Base-by-base conservation (phyloP, 768 basidiomycete species). In the Lepiota brunneoincarnata region DNA sequence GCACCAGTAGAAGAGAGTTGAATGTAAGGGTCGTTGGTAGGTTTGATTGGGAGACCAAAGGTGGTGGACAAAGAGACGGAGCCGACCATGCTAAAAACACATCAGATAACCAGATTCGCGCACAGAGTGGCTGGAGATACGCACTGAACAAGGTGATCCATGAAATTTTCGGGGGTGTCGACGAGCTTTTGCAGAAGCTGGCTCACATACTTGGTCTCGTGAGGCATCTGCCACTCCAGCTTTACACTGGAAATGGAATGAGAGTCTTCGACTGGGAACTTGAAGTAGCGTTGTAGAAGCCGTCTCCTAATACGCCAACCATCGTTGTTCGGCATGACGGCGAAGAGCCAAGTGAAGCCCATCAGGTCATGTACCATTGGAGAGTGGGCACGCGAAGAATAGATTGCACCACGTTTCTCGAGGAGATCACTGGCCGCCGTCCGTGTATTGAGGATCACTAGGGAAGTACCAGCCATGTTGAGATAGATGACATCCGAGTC, bases 1-100 rank as follows among this genome's bases (percentile, higher is more conserved):
- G 71, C 82, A 12, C 81, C 80, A 4, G 60, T 61, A 46, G 83
- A 77, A 3, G 81, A 79, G 24, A 83, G 71, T 26, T 72, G 66
- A 2, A 84, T 69, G 52, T 80, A 80, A 0, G 80, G 78, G 49
- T 84, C 82, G 15, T 73, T 62, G n/a, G 12, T 39, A 4, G 34
- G 34, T 24, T 41, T 44, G 14, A 51, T 57, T 35, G 51, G 50
- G 18, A 57, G 49, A 7, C 45, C 49, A 28, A 47, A 51, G 14
- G 49, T 51, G 4, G 48, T 57, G 7, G 53, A 59, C 17, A 58
- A 50, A 14, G 58, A 55, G 1, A 58, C 41, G 15, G 53, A 53
- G 18, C 60, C 56, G 15, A 54, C 58, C 60, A 59, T 59, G 17
- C 58, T 58, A 34, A 14, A 17, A 11, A 31, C 11, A 11, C 38